Base-by-base conservation (phyloP, 495 filamentous ascomycete genomes). In the Neurospora sp. region DNA sequence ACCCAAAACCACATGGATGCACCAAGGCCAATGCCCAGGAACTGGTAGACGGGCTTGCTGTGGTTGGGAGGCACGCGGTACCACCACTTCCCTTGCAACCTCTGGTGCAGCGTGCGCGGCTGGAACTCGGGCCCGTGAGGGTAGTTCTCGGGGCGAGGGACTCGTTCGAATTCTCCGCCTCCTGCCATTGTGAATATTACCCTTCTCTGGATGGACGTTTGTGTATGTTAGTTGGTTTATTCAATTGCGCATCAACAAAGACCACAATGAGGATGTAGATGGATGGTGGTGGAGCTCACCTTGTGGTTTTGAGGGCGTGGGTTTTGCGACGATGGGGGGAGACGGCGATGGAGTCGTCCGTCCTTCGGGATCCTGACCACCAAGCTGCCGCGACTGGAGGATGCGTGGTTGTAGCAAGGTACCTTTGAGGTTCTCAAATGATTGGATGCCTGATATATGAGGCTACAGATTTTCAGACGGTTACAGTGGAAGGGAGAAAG, bases 1-100 rank as follows among this genome's bases (percentile, higher is more conserved):
- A 99, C 96, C 83, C 94, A 98, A 85, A 98, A 98, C 96, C 96
- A 99, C 96, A 98, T 99, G 85, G 91, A 92, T 28, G 96, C 96
- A 74, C 94, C 93, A 70, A 99, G 84, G 71, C 89, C 91, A 37
- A 93, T 98, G 59, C 92, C 96, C 54, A 90, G 86, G 80, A 92
- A 92, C 78, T 93, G 88, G 84, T 98, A 96, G 78, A 97, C 79
- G 71, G 89, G 90, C 71, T 92, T 90, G 43, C 85, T 86, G 72
- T 90, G 91, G 81, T 72, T 66, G 54, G 54, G 54, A 19, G 54
- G 54, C 28, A 66, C 54, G 54, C 54, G 54, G 6, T 36, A 66
- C 28, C 28, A 66, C 54, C 54, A 66, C 31, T 66, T 66, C 24
- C 54, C 54, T 19, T 66, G 54, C 28, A 66, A 31, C 28, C 54